Conservation (phyloP, 2,329 filamentous ascomycete genomes). For the Sclerotinia trifoliorum region DNA sequence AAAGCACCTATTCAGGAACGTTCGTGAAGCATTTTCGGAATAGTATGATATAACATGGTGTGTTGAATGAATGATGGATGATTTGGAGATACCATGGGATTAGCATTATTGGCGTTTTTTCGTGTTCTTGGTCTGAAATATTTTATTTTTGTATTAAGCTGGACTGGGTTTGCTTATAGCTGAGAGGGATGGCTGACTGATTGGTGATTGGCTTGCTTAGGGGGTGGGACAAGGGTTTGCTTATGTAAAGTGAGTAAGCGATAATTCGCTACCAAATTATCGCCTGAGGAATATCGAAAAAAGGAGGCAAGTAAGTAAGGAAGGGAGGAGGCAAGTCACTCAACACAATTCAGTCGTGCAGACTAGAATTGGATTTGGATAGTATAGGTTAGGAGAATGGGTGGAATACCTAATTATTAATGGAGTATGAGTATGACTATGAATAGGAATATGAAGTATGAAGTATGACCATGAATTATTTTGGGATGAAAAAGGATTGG, state of each 20-base stretch:
- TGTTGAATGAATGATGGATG: conserved; percentile 35
- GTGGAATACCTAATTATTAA: conserved; percentile 9
- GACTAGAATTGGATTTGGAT: conserved; percentile 16
- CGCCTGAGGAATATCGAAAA: neutral
- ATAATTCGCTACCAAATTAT: neutral
- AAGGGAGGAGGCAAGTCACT: conserved; percentile 2
- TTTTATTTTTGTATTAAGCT: conserved; percentile 21
- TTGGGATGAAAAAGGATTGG: too few species aligned
- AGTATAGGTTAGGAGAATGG: conserved; percentile 9
- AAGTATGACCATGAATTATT: neutral
- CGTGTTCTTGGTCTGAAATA: conserved; percentile 1
- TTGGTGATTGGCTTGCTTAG: neutral
- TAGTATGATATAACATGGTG: conserved; percentile 16
- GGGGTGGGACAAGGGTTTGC: neutral
- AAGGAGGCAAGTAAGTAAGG: neutral
- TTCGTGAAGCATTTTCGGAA: conserved; percentile 25
- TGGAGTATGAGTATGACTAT: neutral
- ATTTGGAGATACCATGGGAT: conserved; percentile 39
- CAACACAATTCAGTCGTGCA: neutral
- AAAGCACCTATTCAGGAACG: conserved; percentile 39
- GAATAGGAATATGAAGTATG: neutral
- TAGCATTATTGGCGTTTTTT: conserved; percentile 38
- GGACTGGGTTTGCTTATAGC: conserved; percentile 5
- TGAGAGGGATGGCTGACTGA: neutral
- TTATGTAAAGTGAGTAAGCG: conserved; percentile 3